These are phyloP conservation scores for Eimeria praecox DNA, from an alignment of 169 alveolate genomes.

Conservation along the genomic window DNA sequence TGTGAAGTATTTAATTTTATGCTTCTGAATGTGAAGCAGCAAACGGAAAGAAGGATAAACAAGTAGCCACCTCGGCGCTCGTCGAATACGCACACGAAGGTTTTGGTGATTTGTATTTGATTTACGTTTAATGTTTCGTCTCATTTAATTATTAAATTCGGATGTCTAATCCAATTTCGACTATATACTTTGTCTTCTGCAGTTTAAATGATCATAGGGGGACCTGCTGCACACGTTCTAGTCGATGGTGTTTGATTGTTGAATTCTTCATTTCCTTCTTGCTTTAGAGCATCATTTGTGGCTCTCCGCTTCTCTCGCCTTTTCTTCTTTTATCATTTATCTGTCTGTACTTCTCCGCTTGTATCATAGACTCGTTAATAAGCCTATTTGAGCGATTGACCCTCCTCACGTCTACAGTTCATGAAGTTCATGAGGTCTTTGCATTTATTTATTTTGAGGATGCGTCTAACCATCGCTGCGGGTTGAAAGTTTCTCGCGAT, in stretches of 20 bases:
- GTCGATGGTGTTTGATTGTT: neutral
- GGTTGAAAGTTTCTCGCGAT: too few species aligned
- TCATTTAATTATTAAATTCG: too few species aligned
- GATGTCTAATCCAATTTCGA: neutral
- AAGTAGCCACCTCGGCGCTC: neutral
- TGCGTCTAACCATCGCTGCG: too few species aligned
- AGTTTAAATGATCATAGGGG: neutral
- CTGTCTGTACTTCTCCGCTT: too few species aligned
- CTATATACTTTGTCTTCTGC: neutral
- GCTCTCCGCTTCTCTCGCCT: neutral
- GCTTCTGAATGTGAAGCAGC: too few species aligned
- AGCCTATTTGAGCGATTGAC: too few species aligned
- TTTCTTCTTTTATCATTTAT: too few species aligned
- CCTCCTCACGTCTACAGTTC: neutral
- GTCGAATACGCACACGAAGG: neutral
- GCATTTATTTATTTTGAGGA: neutral
- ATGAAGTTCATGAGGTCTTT: neutral
- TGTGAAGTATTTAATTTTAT: neutral
- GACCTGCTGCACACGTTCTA: too few species aligned
- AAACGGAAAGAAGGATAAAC: too few species aligned
- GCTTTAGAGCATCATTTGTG: too few species aligned
- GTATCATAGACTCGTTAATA: too few species aligned
- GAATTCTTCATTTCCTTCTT: neutral
- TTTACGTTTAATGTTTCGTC: neutral
- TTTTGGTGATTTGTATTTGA: neutral